Conservation (phyloP, 495 filamentous ascomycete species). For the Hyaloscypha finlandica region DNA sequence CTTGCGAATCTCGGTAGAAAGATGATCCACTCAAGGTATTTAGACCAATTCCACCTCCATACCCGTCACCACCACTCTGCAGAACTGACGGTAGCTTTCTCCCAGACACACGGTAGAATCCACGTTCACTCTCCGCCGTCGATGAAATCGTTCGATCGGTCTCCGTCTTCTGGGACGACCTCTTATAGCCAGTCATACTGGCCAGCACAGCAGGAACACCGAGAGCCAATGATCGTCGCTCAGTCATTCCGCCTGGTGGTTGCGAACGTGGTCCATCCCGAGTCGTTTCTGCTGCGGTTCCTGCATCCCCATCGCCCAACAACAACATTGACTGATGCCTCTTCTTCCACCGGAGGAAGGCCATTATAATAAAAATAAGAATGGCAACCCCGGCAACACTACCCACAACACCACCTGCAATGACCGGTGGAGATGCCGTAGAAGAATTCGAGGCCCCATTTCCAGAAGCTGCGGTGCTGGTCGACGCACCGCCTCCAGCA, state of each 20-base stretch:
- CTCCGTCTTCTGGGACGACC: slow-evolving; percentile 47
- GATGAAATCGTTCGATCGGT: slow-evolving; percentile 32
- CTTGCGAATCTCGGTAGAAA: slow-evolving; percentile 51
- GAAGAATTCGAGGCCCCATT: slow-evolving; percentile 26
- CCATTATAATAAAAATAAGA: slow-evolving; percentile 55
- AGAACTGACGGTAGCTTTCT: slow-evolving; percentile 73
- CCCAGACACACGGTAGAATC: slow-evolving; percentile 62
- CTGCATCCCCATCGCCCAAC: slow-evolving; percentile 35
- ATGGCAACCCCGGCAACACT: slow-evolving; percentile 64
- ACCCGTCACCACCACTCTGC: slow-evolving; percentile 69
- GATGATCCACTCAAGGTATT: slow-evolving; percentile 48
- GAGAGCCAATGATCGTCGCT: slow-evolving; percentile 47
- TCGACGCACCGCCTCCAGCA: slow-evolving; percentile 24
- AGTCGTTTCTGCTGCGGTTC: slow-evolving; percentile 35
- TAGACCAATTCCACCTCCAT: slow-evolving; percentile 51
- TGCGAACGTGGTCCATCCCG: slow-evolving; percentile 30
- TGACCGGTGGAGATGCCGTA: slow-evolving; percentile 25
- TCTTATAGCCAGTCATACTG: slow-evolving; percentile 45
- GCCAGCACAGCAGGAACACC: slow-evolving; percentile 58
- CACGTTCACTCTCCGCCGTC: slow-evolving; percentile 49
- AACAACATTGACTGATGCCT: slow-evolving; percentile 36
- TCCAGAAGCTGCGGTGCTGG: slow-evolving; percentile 24
- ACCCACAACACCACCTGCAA: slow-evolving; percentile 69
- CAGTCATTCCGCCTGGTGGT: slow-evolving; percentile 46
- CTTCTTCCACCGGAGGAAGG: slow-evolving; percentile 58